Conservation (phyloP, 805 yeast genomes). For the Kuraishia hungarica region DNA sequence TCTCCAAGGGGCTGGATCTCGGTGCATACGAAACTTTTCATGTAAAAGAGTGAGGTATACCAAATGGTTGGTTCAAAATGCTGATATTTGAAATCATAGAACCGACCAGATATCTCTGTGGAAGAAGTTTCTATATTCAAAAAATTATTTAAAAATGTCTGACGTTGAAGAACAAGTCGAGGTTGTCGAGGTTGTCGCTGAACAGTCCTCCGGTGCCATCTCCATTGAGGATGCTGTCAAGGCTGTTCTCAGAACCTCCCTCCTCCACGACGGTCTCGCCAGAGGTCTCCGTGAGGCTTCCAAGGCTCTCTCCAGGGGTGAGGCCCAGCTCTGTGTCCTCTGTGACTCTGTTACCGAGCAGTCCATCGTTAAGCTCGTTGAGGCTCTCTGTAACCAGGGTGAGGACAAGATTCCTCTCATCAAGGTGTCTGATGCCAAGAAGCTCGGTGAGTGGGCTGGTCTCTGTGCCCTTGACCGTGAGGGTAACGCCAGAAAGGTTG, state of each 20-base stretch:
- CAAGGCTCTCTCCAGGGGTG: slow-evolving; percentile 95
- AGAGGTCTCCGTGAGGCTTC: slow-evolving; percentile 99
- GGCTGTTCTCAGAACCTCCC: slow-evolving; percentile 95
- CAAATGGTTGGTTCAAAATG: neutral
- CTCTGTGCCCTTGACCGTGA: slow-evolving; percentile 99
- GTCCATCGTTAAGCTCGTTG: slow-evolving; percentile 92
- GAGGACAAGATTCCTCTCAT: slow-evolving; percentile 94
- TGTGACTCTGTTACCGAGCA: slow-evolving; percentile 98
- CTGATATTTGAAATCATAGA: slow-evolving; percentile 18
- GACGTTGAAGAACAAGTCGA: slow-evolving; percentile 89
- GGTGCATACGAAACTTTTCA: neutral
- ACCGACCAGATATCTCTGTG: slow-evolving; percentile 32
- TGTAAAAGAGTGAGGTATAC: neutral
- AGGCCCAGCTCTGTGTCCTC: slow-evolving; percentile 95
- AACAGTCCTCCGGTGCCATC: slow-evolving; percentile 80
- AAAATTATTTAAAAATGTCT: slow-evolving; percentile 44
- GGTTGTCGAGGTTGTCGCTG: slow-evolving; percentile 68
- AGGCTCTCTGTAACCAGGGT: slow-evolving; percentile 98
- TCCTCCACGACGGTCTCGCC: slow-evolving; percentile 99
- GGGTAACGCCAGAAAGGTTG: slow-evolving; percentile 99
- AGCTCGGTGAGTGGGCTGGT: slow-evolving; percentile 99
- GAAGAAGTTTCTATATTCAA: slow-evolving; percentile 25
- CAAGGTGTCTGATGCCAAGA: slow-evolving; percentile 99
- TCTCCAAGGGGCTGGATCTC: neutral
- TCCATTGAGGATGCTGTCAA: slow-evolving; percentile 97